Evolutionary conservation across 768 basidiomycete genomes (phyloP).

Genomic region (Boletales sp.): DNA sequence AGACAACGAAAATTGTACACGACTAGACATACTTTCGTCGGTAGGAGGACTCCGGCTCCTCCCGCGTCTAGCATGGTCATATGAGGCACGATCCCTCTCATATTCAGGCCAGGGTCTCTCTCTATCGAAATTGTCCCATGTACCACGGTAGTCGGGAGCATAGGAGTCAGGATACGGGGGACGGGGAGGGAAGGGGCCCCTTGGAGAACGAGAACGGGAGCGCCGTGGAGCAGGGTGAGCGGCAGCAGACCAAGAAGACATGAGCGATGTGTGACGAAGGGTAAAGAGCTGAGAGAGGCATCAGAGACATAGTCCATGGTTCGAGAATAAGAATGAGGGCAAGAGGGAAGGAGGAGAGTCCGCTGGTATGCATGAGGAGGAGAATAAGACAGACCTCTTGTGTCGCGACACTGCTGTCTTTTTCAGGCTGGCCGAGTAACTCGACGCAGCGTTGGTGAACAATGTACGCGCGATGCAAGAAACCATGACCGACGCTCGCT

Average conservation of each 20-base stretch:
- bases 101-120: slow-evolving; percentile 63
- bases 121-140: slow-evolving; percentile 71
- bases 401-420: slow-evolving; percentile 43
- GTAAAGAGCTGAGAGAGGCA: slow-evolving; percentile 43
- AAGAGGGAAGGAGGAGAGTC: slow-evolving; percentile 65
- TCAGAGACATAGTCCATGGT: slow-evolving; percentile 43
- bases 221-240: slow-evolving; percentile 73
- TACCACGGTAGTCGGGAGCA: slow-evolving; percentile 54
- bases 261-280: slow-evolving; percentile 42
- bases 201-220: slow-evolving; percentile 79
- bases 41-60: slow-evolving; percentile 73
- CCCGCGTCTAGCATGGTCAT: slow-evolving; percentile 67
- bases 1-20: background rate
- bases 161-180: slow-evolving; percentile 57
- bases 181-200: slow-evolving; percentile 50
- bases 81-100: slow-evolving; percentile 65
- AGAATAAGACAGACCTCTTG: slow-evolving; percentile 87
- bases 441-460: slow-evolving; percentile 38
- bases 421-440: slow-evolving; percentile 31
- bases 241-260: slow-evolving; percentile 72
- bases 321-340: slow-evolving; percentile 44
- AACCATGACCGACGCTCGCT: slow-evolving; percentile 11
- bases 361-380: slow-evolving; percentile 70
- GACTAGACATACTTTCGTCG: slow-evolving; percentile 55
- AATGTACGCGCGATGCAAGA: slow-evolving; percentile 64